Conservation (phyloP, 164 flowering plant genomes). For the Saururus chinensis region DNA sequence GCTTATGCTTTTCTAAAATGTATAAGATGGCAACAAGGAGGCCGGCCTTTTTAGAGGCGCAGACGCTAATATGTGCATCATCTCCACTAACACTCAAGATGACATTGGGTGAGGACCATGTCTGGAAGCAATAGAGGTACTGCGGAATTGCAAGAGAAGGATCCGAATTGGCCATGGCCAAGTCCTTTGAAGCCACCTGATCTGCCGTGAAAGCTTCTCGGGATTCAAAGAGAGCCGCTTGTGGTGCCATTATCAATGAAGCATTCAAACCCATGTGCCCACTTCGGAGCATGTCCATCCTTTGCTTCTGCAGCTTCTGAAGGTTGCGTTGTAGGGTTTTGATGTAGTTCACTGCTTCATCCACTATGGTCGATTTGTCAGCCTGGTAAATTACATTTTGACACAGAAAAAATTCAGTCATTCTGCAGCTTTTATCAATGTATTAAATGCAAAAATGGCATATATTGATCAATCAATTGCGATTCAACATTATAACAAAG, state of each 20-base stretch:
- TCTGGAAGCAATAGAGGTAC: constrained; percentile 29
- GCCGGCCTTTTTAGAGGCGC: constrained; percentile 48
- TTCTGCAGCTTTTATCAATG: too few relatives aligned
- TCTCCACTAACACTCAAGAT: constrained; percentile 46
- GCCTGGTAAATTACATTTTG: constrained; percentile 45
- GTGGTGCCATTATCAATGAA: constrained; percentile 6
- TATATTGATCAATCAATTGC: too few relatives aligned
- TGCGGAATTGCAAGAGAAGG: constrained; percentile 4
- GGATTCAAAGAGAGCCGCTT: constrained; percentile 10
- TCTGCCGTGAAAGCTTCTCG: constrained; percentile 62
- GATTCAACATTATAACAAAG: too few relatives aligned
- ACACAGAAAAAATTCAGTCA: too few relatives aligned
- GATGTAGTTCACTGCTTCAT: constrained; percentile 77
- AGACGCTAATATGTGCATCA: constrained; percentile 61
- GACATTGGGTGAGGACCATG: constrained; percentile 72
- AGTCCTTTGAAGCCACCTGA: constrained; percentile 28
- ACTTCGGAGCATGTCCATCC: constrained; percentile 38
- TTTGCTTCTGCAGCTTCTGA: constrained; percentile 47
- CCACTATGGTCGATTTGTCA: constrained; percentile 82
- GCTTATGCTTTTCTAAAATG: constrained; percentile 52
- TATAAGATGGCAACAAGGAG: constrained; percentile 33
- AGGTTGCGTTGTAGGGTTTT: constrained; percentile 42
- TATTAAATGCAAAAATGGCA: too few relatives aligned
- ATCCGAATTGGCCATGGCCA: constrained; percentile 8
- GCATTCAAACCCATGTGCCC: constrained; percentile 9